Conservation (phyloP, 331 rosid genomes). For the Saraca asoca region DNA sequence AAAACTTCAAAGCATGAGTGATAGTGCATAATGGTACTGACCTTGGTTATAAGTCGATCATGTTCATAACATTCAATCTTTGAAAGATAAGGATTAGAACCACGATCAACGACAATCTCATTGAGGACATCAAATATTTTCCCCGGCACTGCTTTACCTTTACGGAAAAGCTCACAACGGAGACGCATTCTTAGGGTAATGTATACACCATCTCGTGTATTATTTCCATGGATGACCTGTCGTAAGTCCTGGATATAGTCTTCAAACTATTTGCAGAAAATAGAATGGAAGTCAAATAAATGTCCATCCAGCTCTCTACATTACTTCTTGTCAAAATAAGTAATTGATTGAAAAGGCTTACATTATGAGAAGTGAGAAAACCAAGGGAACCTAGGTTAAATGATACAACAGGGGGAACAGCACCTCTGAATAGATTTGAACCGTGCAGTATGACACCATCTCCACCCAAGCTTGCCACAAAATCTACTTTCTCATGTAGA, state of each 20-base stretch:
- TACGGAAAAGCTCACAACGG: constrained; percentile 82
- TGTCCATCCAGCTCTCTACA: constrained; percentile 20
- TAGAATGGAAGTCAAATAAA: constrained; percentile 41
- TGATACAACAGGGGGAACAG: constrained; percentile 93
- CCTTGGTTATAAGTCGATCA: constrained; percentile 96
- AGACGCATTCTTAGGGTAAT: constrained; percentile 99
- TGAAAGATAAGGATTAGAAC: constrained; percentile 97
- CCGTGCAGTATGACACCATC: constrained; percentile 97
- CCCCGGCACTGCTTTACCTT: constrained; percentile 90
- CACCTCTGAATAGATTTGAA: constrained; percentile 85
- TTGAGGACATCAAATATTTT: constrained; percentile 90
- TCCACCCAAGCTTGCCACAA: constrained; percentile 98
- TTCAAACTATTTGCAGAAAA: constrained; percentile 63
- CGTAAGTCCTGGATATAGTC: constrained; percentile 69
- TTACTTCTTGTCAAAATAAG: constrained; percentile 32
- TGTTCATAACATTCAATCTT: constrained; percentile 94
- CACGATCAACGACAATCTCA: constrained; percentile 93
- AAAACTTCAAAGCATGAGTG: constrained; percentile 2
- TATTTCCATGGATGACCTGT: constrained; percentile 88
- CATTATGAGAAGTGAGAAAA: constrained; percentile 88
- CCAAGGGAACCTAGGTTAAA: constrained; percentile 99
- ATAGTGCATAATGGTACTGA: constrained; percentile 39
- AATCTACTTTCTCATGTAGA: constrained; percentile 94
- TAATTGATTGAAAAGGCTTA: constrained; percentile 43
- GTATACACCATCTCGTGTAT: constrained; percentile 80